Conservation (phyloP, 305 asterid species). For the Plantago coronopus region DNA sequence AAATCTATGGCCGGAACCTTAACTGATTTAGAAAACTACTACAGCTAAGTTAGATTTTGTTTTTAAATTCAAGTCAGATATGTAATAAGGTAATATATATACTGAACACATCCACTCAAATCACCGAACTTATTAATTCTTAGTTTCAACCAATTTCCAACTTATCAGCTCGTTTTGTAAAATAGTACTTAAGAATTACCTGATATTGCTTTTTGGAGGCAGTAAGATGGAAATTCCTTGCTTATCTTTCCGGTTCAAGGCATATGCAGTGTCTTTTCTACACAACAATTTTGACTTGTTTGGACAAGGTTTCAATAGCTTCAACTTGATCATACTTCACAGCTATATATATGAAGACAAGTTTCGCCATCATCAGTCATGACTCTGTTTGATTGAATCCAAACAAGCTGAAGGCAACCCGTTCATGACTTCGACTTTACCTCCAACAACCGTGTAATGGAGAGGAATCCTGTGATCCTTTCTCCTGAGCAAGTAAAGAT, state of each 20-base stretch:
- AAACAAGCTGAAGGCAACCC: constrained; percentile 31
- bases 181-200: neutral
- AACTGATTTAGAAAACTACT: neutral
- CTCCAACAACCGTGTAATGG: constrained; percentile 46
- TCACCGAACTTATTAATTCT: no score
- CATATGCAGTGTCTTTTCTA: constrained; percentile 11
- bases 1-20: no score
- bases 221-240: constrained; percentile 20
- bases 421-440: constrained; percentile 29
- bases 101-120: no score
- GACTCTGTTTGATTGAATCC: constrained; percentile 29
- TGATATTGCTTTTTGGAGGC: constrained; percentile 21
- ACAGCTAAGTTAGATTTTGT: no score
- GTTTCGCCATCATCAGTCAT: constrained; percentile 37
- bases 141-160: no score
- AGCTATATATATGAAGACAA: constrained; percentile 49
- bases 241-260: constrained; percentile 12
- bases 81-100: no score
- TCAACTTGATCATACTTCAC: constrained; percentile 1
- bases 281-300: neutral
- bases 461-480: constrained; percentile 46
- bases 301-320: neutral
- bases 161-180: no score
- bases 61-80: no score
- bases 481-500: constrained; percentile 42